These are phyloP conservation scores for Malus asiatica DNA, from an alignment of 306 rosid species.

Conservation along the genomic window DNA sequence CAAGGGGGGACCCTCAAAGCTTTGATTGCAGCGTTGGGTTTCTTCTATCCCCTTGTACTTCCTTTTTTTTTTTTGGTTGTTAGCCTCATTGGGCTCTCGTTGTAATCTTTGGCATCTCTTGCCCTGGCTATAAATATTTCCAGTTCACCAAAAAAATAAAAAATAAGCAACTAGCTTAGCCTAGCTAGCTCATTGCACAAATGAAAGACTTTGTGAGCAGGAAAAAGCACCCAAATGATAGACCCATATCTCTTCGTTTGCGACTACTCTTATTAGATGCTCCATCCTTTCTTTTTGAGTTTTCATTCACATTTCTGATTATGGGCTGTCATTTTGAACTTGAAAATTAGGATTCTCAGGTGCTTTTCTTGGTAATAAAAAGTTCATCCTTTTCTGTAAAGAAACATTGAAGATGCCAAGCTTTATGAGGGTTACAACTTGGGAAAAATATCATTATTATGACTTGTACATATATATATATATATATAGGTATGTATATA, in stretches of 20 bases:
- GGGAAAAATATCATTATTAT: background rate
- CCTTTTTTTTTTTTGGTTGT: too few relatives aligned
- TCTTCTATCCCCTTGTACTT: too few relatives aligned
- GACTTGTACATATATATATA: background rate
- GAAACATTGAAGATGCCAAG: constrained; percentile 37
- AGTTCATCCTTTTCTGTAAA: too few relatives aligned
- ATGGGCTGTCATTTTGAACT: background rate
- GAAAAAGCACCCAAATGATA: background rate
- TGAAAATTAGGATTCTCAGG: constrained; percentile 7
- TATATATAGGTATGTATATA: background rate
- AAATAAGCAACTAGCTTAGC: background rate
- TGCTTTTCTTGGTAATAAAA: background rate
- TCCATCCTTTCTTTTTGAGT: too few relatives aligned
- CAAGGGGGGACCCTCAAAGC: too few relatives aligned
- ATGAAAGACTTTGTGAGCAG: background rate
- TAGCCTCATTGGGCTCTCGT: too few relatives aligned
- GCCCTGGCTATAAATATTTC: too few relatives aligned
- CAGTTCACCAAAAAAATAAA: too few relatives aligned
- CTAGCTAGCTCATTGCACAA: background rate
- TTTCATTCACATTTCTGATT: too few relatives aligned
- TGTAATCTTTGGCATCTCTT: too few relatives aligned
- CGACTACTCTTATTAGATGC: background rate
- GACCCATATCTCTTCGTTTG: background rate
- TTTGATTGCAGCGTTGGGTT: too few relatives aligned
- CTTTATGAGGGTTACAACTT: constrained; percentile 30